Conservation (phyloP, 345 rosid genomes). For the Salix arbutifolia region DNA sequence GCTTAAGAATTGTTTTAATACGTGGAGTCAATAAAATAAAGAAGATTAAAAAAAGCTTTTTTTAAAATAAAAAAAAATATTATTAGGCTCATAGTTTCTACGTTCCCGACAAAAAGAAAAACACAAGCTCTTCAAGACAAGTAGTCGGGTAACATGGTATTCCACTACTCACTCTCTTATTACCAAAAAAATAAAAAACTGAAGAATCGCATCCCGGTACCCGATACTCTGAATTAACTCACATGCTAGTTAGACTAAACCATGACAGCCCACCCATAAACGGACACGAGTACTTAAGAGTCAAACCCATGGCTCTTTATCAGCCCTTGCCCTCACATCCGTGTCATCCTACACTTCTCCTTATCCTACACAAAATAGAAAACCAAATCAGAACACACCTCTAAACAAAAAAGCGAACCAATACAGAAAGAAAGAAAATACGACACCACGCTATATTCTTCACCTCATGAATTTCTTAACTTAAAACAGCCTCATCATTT, state of each 20-base stretch:
- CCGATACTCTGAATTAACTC: neutral
- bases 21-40: too few relatives aligned
- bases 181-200: too few relatives aligned
- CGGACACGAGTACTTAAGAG: conserved; percentile 12
- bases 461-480: neutral
- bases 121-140: too few relatives aligned
- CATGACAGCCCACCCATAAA: conserved; percentile 5
- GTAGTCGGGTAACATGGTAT: too few relatives aligned
- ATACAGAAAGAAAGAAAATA: neutral
- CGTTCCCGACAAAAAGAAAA: too few relatives aligned
- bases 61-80: too few relatives aligned
- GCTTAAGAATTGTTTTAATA: too few relatives aligned
- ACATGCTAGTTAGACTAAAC: conserved; percentile 27
- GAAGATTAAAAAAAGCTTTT: too few relatives aligned
- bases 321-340: conserved; percentile 5
- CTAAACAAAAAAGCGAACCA: neutral
- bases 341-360: conserved; percentile 1
- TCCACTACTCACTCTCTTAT: too few relatives aligned
- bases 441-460: neutral
- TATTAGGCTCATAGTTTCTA: too few relatives aligned
- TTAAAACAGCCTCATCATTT: conserved; percentile 7
- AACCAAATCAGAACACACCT: neutral
- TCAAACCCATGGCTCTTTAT: neutral
- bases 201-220: too few relatives aligned
- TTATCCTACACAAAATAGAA: conserved; percentile 12